Evolutionary conservation across 2,329 filamentous ascomycete genomes (phyloP).

Genomic region (Albifimbria verrucaria): DNA sequence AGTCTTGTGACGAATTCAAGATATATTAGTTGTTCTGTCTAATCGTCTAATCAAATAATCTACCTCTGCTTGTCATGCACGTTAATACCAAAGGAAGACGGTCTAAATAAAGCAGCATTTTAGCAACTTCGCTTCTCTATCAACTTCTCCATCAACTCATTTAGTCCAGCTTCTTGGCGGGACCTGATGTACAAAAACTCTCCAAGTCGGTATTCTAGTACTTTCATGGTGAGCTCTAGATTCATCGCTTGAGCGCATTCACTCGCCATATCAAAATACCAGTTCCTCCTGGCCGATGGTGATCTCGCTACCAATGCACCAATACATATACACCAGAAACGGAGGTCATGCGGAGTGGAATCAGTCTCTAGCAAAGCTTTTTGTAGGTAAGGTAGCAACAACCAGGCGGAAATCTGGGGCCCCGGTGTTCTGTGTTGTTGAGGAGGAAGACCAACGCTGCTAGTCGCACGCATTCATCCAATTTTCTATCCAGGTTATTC

Average conservation of each 20-base stretch:
- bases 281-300: neutral
- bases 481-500: neutral
- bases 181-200: neutral
- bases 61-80: too few species aligned
- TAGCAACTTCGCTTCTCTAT: too few species aligned
- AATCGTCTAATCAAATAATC: too few species aligned
- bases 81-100: too few species aligned
- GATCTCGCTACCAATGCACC: neutral
- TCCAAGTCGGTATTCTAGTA: neutral
- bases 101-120: too few species aligned
- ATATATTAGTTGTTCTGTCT: too few species aligned
- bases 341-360: neutral
- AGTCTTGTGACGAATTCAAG: too few species aligned
- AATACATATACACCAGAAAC: neutral
- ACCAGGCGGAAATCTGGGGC: neutral
- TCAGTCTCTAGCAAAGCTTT: neutral
- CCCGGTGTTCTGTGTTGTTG: slow-evolving; percentile 3
- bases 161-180: neutral
- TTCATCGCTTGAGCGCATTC: neutral
- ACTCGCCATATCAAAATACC: neutral
- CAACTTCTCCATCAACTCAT: neutral
- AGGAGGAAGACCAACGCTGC: neutral
- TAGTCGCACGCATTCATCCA: slow-evolving; percentile 2
- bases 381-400: slow-evolving; percentile 1
- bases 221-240: neutral